Evolutionary conservation across 768 basidiomycete genomes (phyloP), one percentile per base, ranked within the genome.

Genomic region (Rhizopogon rudus): DNA sequence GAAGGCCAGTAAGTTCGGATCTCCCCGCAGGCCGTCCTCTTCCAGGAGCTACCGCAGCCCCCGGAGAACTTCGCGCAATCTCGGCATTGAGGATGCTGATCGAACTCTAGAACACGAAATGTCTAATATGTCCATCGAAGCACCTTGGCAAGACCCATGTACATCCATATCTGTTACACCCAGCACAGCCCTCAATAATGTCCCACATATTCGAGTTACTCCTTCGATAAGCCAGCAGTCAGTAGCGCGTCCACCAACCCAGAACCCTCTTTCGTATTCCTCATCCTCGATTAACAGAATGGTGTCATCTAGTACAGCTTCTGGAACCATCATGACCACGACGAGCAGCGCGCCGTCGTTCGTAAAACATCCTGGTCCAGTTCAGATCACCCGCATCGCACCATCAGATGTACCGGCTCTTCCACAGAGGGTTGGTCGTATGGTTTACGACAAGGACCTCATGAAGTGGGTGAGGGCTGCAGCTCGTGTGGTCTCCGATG

Each of bases 241-340:
- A 6, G 60, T 67, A 37, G 62, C 62, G 5, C 69, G 70, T 33
- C 72, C 73, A 20, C 73, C 75, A n/a, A 68, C 46, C 6, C 65
- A 55, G 53, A 59, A 60, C 12, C 56, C 63, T 6, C 67, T 61
- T 17, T 65, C 78, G 10, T 77, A 82, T 64, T 80, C 83, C 28
- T 71, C 81, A 7, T 75, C 76, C 17, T 80, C 83, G 35, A 57
- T 82, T 44, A 91, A 88, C 63, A 87, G 94, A 25, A 92, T 91
- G 64, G 91, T 95, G 8, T 95, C 93, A 6, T 88, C 91, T 13
- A 91, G 92, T 63, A 94, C 93, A 8, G 79, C 83, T 33, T 91
- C 89, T 3, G 80, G 78, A 16, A 88, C 87, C 13, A 37, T 37
- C 12, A 88, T 87, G 16, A 67, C 88, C 49, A 88, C 87, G 10